A percentile compares a stretch with the other conserved stretches of the same genome.
Evolutionary conservation across 139 green algal species (phyloP).

Genomic region (Asterochloris erici): DNA sequence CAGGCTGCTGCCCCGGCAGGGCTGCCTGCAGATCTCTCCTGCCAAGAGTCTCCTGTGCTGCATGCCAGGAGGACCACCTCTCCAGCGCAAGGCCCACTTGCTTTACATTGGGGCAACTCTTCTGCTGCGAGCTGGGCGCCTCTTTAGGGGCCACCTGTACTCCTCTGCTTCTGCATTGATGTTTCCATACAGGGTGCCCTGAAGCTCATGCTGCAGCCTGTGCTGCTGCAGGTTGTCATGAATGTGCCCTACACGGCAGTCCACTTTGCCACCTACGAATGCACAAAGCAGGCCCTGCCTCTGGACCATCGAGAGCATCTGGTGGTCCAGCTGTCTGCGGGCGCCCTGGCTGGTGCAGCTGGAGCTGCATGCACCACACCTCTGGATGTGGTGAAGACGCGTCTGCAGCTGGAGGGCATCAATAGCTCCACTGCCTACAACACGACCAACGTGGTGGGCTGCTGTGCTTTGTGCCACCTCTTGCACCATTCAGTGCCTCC

Average conservation of each 20-base stretch:
- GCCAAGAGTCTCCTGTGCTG: no score
- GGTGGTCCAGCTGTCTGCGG: conserved; percentile 48
- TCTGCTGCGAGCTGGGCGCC: background rate
- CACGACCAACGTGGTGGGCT: conserved; percentile 51
- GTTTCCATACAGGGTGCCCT: background rate
- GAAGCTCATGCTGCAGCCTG: no score
- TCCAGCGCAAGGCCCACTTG: no score
- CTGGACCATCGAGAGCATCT: conserved; percentile 42
- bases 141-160: background rate
- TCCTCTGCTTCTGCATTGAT: background rate
- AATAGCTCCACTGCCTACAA: conserved; percentile 48
- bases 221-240: conserved; percentile 78
- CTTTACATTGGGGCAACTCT: no score
- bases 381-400: conserved; percentile 91
- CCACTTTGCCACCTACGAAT: conserved; percentile 93
- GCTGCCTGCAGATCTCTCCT: no score
- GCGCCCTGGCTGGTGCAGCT: conserved; percentile 69
- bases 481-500: background rate
- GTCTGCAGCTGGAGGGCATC: conserved; percentile 83
- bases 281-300: conserved; percentile 71
- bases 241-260: conserved; percentile 95
- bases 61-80: no score
- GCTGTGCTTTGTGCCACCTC: background rate
- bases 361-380: conserved; percentile 79
- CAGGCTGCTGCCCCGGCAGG: no score